phyloP scores from a whole-genome alignment of 2,329 filamentous ascomycete genomes.

The Fusarium palustre region DNA sequence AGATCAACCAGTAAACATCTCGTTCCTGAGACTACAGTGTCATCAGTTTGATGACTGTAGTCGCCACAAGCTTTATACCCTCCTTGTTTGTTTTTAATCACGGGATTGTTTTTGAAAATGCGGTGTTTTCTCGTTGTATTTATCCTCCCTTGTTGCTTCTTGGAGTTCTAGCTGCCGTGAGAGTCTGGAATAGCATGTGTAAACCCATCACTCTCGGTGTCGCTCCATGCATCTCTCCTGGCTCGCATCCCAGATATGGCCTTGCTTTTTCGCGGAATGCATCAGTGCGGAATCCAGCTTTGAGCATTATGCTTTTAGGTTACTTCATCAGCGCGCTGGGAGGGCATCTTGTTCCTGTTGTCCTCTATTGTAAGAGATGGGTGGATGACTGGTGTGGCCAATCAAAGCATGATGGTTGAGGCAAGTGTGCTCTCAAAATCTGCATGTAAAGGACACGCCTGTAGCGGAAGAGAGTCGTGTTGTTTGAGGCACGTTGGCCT shows the following conservation, averaged over 20 bases:
- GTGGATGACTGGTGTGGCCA: not conserved
- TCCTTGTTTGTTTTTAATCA: constrained; percentile 28
- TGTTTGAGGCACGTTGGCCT: constrained; percentile 28
- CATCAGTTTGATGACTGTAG: constrained; percentile 25
- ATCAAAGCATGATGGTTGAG: constrained; percentile 15
- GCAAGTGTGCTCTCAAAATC: constrained; percentile 10
- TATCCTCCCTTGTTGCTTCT: constrained; percentile 19
- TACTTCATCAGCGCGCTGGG: not conserved
- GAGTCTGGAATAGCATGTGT: constrained; percentile 7
- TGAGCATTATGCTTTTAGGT: not conserved
- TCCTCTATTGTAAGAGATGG: not conserved
- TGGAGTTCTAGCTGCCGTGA: constrained; percentile 12
- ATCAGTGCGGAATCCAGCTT: constrained; percentile 1
- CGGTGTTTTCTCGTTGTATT: constrained; percentile 18
- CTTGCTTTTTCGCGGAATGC: constrained; percentile 11
- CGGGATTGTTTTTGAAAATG: constrained; percentile 14
- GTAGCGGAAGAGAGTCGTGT: constrained; percentile 22
- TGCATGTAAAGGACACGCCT: constrained; percentile 13
- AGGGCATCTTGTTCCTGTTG: not conserved
- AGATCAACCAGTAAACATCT: constrained; percentile 57
- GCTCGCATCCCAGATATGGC: constrained; percentile 6
- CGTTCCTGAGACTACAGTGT: not conserved
- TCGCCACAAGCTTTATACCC: constrained; percentile 42
- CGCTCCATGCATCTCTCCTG: constrained; percentile 9
- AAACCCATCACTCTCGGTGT: constrained; percentile 3